Percentiles rank a stretch among this genome's conserved stretches.
phyloP scores from a whole-genome alignment of 345 rosid genomes.

The Dipteronia sinensis region DNA sequence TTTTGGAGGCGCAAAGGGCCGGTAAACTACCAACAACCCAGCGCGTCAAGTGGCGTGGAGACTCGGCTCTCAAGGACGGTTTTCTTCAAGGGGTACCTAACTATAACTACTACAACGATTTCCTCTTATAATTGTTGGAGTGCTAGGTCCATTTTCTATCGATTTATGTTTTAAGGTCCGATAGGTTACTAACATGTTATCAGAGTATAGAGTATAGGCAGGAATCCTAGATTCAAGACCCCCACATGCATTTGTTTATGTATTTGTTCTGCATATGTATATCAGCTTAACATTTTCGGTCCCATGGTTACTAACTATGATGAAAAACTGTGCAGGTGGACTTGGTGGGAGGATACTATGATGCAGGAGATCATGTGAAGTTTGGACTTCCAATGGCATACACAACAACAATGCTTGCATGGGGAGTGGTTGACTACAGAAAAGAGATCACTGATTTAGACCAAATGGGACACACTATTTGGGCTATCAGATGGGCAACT shows the following conservation, averaged over 20 bases:
- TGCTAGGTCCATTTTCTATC: no score
- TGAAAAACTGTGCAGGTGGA: conserved; percentile 46
- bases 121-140: no score
- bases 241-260: no score
- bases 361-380: conserved; percentile 92
- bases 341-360: conserved; percentile 89
- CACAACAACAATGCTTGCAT: conserved; percentile 66
- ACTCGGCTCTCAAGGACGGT: conserved; percentile 67
- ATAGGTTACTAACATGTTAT: no score
- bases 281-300: no score
- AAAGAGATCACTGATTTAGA: conserved; percentile 53
- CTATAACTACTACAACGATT: no score
- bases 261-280: no score
- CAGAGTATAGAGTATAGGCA: no score
- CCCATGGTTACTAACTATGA: no score
- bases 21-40: conserved; percentile 51
- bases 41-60: conserved; percentile 65
- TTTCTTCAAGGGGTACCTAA: conserved; percentile 50
- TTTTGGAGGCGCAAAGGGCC: conserved; percentile 70
- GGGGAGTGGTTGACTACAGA: conserved; percentile 69
- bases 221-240: no score
- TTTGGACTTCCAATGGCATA: conserved; percentile 93
- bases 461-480: conserved; percentile 61
- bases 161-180: no score
- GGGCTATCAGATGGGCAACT: conserved; percentile 79